A percentile compares a stretch with the other conserved stretches of the same genome.
Evolutionary conservation across 2,329 filamentous ascomycete genomes (phyloP).

Genomic region (Myriosclerotinia curreyana): DNA sequence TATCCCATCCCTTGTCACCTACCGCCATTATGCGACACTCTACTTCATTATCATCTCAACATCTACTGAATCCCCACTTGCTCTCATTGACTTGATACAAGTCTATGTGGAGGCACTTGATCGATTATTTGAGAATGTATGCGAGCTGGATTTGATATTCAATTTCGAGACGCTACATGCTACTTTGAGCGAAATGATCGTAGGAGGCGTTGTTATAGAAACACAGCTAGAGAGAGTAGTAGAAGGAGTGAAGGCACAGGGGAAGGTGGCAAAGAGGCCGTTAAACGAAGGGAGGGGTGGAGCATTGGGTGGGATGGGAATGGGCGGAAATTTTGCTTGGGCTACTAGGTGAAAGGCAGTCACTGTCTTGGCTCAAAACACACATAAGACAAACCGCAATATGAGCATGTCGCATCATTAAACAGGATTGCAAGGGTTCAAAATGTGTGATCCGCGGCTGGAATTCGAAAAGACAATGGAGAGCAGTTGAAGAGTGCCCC

Average conservation of each 20-base stretch:
- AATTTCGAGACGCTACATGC: constrained; percentile 97
- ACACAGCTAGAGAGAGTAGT: constrained; percentile 87
- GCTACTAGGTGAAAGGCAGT: constrained; percentile 33
- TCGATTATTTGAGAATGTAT: constrained; percentile 95
- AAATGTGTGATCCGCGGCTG: background rate
- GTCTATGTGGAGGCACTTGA: constrained; percentile 97
- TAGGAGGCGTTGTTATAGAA: constrained; percentile 91
- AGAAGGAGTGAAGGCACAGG: constrained; percentile 74
- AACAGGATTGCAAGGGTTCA: background rate
- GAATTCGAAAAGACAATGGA: background rate
- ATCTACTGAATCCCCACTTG: constrained; percentile 90
- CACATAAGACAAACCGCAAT: background rate
- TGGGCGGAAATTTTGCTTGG: constrained; percentile 40
- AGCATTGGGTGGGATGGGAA: constrained; percentile 41
- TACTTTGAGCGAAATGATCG: constrained; percentile 87
- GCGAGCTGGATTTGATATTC: constrained; percentile 95
- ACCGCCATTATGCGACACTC: constrained; percentile 95
- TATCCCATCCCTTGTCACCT: constrained; percentile 91
- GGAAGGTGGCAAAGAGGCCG: constrained; percentile 73
- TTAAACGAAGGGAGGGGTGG: constrained; percentile 65
- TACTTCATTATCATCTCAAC: constrained; percentile 99
- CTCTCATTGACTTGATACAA: constrained; percentile 93
- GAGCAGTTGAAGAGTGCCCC: background rate
- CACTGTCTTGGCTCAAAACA: background rate
- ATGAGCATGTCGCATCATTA: background rate